Evolutionary conservation across 768 basidiomycete species (phyloP).

Genomic region (Lentinus brumalis): DNA sequence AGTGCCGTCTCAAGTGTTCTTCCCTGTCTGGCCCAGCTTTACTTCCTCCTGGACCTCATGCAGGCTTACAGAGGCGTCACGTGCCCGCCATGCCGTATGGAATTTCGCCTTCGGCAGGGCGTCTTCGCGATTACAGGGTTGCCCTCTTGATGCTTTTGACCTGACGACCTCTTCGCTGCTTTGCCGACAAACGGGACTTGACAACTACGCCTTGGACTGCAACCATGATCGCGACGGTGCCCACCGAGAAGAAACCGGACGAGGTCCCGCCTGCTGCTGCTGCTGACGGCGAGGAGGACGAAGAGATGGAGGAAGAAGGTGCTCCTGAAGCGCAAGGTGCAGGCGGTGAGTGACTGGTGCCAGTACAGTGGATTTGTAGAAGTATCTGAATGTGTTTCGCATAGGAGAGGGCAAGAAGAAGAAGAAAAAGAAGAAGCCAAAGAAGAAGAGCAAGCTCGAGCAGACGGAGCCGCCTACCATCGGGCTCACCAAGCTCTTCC

Average conservation of each 20-base stretch:
- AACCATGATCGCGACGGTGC: slow-evolving; percentile 18
- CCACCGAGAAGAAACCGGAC: slow-evolving; percentile 17
- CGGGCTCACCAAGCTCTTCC: slow-evolving; percentile 86
- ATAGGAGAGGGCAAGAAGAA: slow-evolving; percentile 68
- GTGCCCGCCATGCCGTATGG: not conserved
- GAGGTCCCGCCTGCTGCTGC: slow-evolving; percentile 22
- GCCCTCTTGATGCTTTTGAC: not conserved
- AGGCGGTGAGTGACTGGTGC: slow-evolving; percentile 19
- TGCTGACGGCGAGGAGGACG: slow-evolving; percentile 28
- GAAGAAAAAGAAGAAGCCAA: slow-evolving; percentile 94
- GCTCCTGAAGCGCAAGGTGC: slow-evolving; percentile 23
- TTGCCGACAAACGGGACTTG: slow-evolving; percentile 5
- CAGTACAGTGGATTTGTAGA: not conserved
- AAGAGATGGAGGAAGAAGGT: slow-evolving; percentile 31
- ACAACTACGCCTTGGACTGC: not conserved
- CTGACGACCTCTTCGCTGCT: not conserved
- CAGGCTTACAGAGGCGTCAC: not conserved
- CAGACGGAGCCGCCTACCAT: slow-evolving; percentile 94
- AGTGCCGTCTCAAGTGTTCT: too few species aligned
- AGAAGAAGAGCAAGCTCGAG: slow-evolving; percentile 65
- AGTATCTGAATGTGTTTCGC: not conserved
- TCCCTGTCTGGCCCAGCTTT: too few species aligned
- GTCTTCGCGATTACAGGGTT: not conserved
- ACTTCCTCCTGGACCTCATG: too few species aligned
- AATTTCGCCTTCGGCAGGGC: not conserved